Evolutionary conservation across 2,329 filamentous ascomycete species (phyloP).

Genomic region (Aspergillus terreus): DNA sequence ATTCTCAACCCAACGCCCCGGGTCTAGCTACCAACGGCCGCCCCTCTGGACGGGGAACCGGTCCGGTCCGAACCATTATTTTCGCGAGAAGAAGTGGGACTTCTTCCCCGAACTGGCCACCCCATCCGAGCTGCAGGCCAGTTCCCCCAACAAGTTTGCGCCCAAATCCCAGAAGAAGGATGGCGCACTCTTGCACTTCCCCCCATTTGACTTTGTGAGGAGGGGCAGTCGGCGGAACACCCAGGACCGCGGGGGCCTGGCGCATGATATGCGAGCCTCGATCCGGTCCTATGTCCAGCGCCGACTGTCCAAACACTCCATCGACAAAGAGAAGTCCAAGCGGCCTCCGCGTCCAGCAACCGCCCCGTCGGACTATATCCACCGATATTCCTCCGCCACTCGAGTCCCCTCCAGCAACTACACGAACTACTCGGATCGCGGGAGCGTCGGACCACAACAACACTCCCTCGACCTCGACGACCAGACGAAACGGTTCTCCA

Average conservation of each 20-base stretch:
- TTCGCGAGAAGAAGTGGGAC: conserved; percentile 41
- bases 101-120: conserved; percentile 38
- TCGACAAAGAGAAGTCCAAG: conserved; percentile 16
- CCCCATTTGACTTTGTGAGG: conserved; percentile 20
- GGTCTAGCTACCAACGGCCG: conserved; percentile 22
- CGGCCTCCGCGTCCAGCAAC: conserved; percentile 11
- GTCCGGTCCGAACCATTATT: conserved; percentile 32
- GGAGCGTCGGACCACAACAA: conserved; percentile 3
- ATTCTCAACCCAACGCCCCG: conserved; percentile 14
- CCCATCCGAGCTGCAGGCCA: conserved; percentile 20
- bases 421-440: conserved; percentile 9
- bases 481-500: conserved; percentile 10
- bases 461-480: conserved; percentile 5
- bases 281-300: conserved; percentile 34
- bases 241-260: conserved; percentile 19
- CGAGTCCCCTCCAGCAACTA: conserved; percentile 14
- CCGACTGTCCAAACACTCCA: conserved; percentile 23
- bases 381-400: conserved; percentile 4
- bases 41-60: conserved; percentile 19
- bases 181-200: conserved; percentile 13
- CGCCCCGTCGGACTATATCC: conserved; percentile 9
- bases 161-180: conserved; percentile 21
- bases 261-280: conserved; percentile 28
- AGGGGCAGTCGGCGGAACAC: conserved; percentile 22
- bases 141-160: conserved; percentile 10